Evolutionary conservation across 345 rosid genomes (phyloP).

Genomic region (Gossypium arboreum): DNA sequence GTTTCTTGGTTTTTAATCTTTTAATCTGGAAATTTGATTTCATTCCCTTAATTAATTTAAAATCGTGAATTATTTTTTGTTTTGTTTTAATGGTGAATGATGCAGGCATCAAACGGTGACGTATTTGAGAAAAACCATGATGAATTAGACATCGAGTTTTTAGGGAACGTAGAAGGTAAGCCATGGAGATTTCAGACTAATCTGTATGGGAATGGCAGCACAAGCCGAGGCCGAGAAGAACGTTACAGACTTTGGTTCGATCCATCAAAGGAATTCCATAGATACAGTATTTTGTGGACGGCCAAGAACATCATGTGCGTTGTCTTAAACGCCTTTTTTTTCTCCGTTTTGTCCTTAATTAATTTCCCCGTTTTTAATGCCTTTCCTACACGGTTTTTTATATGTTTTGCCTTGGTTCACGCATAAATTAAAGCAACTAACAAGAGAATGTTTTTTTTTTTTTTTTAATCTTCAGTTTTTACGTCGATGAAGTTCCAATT

Average conservation of each 20-base stretch:
- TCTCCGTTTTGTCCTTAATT: neutral
- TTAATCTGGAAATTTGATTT: neutral
- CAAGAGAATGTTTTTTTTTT: neutral
- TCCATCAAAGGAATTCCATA: constrained; percentile 75
- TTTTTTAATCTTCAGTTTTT: constrained; percentile 48
- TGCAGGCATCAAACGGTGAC: constrained; percentile 78
- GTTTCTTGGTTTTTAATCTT: constrained; percentile 14
- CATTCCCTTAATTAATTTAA: neutral
- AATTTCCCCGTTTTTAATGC: no score
- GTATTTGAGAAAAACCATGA: constrained; percentile 81
- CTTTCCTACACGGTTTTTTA: no score
- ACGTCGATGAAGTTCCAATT: constrained; percentile 79
- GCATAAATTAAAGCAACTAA: neutral
- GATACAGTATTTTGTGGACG: constrained; percentile 92
- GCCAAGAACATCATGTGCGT: constrained; percentile 68
- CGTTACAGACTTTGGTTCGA: constrained; percentile 92
- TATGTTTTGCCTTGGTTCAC: no score
- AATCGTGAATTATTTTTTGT: neutral
- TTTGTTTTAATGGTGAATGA: neutral
- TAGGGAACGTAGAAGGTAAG: constrained; percentile 76
- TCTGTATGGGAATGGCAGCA: constrained; percentile 92
- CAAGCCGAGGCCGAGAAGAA: constrained; percentile 79
- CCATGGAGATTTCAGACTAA: constrained; percentile 97
- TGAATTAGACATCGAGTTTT: constrained; percentile 89
- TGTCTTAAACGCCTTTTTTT: neutral